Conservation (phyloP, 1,284 basidiomycete genomes). For the Cutaneotrichosporon cyanovorans region DNA sequence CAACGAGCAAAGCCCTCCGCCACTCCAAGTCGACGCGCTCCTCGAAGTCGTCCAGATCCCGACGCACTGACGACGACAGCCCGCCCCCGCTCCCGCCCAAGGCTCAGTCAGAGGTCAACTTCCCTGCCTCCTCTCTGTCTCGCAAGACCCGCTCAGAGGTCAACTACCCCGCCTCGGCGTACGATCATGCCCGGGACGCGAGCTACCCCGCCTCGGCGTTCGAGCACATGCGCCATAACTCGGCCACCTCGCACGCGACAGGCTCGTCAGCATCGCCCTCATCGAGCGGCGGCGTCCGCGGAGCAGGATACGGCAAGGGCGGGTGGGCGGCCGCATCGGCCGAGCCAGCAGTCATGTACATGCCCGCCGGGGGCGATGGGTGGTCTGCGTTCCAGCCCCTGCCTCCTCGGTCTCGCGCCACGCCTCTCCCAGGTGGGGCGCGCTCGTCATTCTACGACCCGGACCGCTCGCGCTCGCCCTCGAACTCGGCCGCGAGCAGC, state of each 20-base stretch:
- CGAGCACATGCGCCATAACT: no score
- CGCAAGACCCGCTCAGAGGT: slow-evolving; percentile 1
- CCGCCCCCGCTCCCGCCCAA: slow-evolving; percentile 8
- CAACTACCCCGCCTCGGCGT: no score
- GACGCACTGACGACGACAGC: no score
- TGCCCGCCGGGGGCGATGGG: slow-evolving; percentile 31
- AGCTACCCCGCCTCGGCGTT: no score
- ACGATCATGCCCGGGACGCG: no score
- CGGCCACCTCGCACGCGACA: no score
- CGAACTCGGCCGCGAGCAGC: slow-evolving; percentile 1
- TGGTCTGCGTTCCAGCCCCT: slow-evolving; percentile 35
- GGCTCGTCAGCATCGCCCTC: neutral
- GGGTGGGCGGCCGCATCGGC: slow-evolving; percentile 39
- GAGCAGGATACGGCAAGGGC: slow-evolving; percentile 25
- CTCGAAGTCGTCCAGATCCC: no score
- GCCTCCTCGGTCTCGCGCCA: slow-evolving; percentile 31
- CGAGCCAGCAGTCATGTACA: slow-evolving; percentile 34
- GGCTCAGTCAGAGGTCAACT: neutral
- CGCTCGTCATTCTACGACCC: neutral
- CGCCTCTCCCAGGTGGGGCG: slow-evolving; percentile 23
- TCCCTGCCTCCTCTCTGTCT: neutral
- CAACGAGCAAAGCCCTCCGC: no score
- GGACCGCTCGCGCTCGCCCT: neutral
- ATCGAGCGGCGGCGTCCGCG: neutral
- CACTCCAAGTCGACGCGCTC: no score